Percentiles rank a stretch among this genome's conserved stretches.
phyloP scores from a whole-genome alignment of 495 filamentous ascomycete genomes.

The Achaetomiella virescens region DNA sequence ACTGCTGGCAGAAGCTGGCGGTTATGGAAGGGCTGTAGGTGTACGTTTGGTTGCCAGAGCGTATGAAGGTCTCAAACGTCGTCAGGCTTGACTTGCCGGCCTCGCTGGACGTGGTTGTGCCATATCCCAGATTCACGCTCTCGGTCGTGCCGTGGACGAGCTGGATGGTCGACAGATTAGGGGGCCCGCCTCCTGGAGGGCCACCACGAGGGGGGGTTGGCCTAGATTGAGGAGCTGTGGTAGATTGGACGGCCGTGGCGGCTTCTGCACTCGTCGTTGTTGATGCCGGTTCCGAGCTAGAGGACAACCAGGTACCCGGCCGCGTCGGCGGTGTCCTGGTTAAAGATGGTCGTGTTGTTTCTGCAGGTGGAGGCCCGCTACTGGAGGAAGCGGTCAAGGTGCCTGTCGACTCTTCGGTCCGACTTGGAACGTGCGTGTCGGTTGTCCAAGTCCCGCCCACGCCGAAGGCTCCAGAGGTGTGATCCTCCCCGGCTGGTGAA shows the following conservation, averaged over 20 bases:
- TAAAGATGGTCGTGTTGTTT: neutral
- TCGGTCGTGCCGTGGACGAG: neutral
- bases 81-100: neutral
- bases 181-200: neutral
- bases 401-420: conserved; percentile 13
- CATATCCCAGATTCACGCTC: conserved; percentile 7
- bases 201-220: conserved; percentile 7
- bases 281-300: neutral
- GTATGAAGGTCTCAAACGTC: conserved; percentile 8
- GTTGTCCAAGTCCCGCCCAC: conserved; percentile 17
- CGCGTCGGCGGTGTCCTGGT: neutral
- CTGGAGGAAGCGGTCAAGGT: conserved; percentile 10
- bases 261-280: neutral
- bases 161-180: neutral
- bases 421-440: conserved; percentile 12
- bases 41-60: conserved; percentile 9
- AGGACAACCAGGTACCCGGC: neutral
- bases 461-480: conserved; percentile 13
- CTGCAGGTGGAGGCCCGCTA: conserved; percentile 15
- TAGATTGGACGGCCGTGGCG: neutral
- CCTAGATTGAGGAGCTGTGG: neutral
- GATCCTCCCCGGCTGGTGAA: conserved; percentile 7
- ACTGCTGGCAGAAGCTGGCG: conserved; percentile 16
- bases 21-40: neutral
- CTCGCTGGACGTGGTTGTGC: neutral